Conservation (phyloP, 352 stramenopile genomes). For the Discostella stelligera region DNA sequence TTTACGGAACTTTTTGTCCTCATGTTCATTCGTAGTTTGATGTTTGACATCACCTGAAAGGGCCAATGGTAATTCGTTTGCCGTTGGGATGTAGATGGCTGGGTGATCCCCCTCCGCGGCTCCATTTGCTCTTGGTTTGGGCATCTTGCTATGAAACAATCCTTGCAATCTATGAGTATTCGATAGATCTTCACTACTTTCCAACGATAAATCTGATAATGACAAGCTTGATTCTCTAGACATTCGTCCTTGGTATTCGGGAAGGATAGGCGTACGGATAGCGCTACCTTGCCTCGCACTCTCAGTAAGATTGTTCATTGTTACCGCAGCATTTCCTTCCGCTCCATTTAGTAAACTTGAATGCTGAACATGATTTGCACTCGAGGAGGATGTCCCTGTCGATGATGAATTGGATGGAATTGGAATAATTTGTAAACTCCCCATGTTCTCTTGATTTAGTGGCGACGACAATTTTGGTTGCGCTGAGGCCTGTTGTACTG, state of each 20-base stretch:
- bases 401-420: no score
- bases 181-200: conserved; percentile 7
- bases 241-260: neutral
- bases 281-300: neutral
- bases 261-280: neutral
- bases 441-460: no score
- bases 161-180: neutral
- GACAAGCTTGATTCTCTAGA: conserved; percentile 29
- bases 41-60: neutral
- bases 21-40: neutral
- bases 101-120: neutral
- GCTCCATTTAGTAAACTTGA: neutral
- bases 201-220: conserved; percentile 23
- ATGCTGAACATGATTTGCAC: neutral
- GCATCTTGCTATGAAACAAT: neutral
- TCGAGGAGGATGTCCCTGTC: no score
- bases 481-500: no score
- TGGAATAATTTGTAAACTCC: no score
- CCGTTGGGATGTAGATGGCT: neutral
- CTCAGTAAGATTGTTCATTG: neutral
- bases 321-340: neutral
- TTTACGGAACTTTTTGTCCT: neutral
- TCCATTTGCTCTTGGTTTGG: neutral
- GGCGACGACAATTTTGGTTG: no score
- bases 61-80: neutral